Evolutionary conservation across 257 asterid species (phyloP).

Genomic region (Plantago elongata): DNA sequence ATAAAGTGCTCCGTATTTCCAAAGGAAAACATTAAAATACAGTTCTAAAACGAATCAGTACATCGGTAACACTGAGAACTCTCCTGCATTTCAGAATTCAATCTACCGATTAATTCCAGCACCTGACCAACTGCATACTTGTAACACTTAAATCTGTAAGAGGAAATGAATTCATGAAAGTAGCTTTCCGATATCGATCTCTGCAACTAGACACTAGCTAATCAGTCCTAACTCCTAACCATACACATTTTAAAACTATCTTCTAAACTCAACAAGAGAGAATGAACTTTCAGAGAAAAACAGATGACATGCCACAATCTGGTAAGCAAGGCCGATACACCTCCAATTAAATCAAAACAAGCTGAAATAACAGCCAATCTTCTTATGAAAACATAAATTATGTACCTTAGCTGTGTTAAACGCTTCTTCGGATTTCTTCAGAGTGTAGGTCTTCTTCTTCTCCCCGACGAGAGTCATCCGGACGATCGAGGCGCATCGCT

Average conservation of each 20-base stretch:
- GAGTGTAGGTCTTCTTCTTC: slow-evolving; percentile 70
- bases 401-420: slow-evolving; percentile 85
- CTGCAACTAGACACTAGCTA: not conserved
- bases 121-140: too few species aligned
- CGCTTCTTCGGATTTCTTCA: slow-evolving; percentile 90
- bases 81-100: too few species aligned
- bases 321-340: too few species aligned
- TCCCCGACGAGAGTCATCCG: slow-evolving; percentile 71
- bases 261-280: not conserved
- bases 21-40: too few species aligned
- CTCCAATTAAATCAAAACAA: not conserved
- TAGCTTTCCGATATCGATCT: not conserved
- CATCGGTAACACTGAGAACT: too few species aligned
- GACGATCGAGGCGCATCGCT: slow-evolving; percentile 36
- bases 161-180: not conserved
- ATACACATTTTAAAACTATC: not conserved
- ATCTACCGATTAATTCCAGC: too few species aligned
- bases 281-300: not conserved
- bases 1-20: too few species aligned
- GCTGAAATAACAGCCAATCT: not conserved
- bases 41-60: too few species aligned
- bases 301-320: not conserved
- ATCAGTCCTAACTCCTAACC: not conserved
- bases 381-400: not conserved
- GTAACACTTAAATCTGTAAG: too few species aligned